phyloP scores from a whole-genome alignment of 2,329 filamentous ascomycete species.

The Metarhizium anisopliae region DNA sequence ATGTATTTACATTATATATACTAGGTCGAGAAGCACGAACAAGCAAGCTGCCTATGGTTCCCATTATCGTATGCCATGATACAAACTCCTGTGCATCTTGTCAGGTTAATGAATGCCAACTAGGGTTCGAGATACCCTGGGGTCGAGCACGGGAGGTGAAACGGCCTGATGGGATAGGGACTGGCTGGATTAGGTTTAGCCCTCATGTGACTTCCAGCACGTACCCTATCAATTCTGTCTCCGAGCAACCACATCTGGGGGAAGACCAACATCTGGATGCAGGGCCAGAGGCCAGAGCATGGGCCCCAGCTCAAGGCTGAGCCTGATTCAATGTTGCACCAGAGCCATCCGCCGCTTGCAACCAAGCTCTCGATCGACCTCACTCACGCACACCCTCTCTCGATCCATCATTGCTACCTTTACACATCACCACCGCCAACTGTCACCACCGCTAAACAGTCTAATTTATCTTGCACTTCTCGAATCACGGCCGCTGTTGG shows the following conservation, averaged over 20 bases:
- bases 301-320: no score
- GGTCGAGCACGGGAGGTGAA: no score
- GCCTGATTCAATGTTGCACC: not conserved
- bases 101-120: not conserved
- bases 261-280: not conserved
- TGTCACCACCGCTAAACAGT: not conserved
- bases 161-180: no score
- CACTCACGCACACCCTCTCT: not conserved
- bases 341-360: not conserved
- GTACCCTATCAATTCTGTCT: not conserved
- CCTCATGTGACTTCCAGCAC: not conserved
- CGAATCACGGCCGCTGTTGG: not conserved
- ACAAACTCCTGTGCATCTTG: not conserved
- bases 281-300: not conserved
- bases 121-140: no score
- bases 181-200: constrained; percentile 2
- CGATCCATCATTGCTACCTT: no score
- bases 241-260: not conserved
- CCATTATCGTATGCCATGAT: not conserved
- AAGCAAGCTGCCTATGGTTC: not conserved
- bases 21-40: not conserved
- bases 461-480: not conserved
- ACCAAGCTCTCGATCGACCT: not conserved
- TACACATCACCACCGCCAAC: not conserved
- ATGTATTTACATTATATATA: not conserved